A percentile compares a stretch with the other conserved stretches of the same genome.
Evolutionary conservation across 2,329 filamentous ascomycete genomes (phyloP).

Genomic region (Stemphylium vesicarium): DNA sequence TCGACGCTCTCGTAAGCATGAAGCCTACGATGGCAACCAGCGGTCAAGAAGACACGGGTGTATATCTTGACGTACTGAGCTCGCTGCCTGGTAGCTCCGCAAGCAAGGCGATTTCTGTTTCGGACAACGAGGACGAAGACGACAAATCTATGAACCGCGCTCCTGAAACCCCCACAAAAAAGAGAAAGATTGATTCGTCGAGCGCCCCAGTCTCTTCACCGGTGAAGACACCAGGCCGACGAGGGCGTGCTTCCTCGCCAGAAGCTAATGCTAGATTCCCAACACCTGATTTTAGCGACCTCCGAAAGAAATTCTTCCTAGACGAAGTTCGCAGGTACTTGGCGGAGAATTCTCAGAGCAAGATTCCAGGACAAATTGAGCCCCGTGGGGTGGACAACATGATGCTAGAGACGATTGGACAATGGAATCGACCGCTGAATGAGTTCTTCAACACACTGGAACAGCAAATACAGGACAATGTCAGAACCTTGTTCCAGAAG

Average conservation of each 20-base stretch:
- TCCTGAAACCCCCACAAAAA: conserved; percentile 39
- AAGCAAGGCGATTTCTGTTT: conserved; percentile 21
- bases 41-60: conserved; percentile 18
- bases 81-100: conserved; percentile 14
- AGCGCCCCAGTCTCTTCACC: conserved; percentile 4
- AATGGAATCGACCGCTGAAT: conserved; percentile 39
- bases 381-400: conserved; percentile 5
- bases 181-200: conserved; percentile 30
- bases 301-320: conserved; percentile 31
- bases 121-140: conserved; percentile 25
- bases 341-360: conserved; percentile 31
- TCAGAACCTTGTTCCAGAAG: conserved; percentile 35
- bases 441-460: conserved; percentile 36
- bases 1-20: conserved; percentile 44
- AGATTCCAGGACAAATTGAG: conserved; percentile 41
- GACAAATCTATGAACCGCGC: no score
- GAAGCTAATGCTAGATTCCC: background rate
- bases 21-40: conserved; percentile 33
- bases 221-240: background rate
- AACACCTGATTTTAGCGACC: conserved; percentile 3
- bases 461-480: conserved; percentile 3
- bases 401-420: conserved; percentile 25
- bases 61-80: conserved; percentile 10
- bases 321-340: conserved; percentile 39
- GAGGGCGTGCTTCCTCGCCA: background rate